Percentiles rank a stretch among this genome's conserved stretches.
These are phyloP conservation scores for Prillingera fragicola DNA, from an alignment of 1,284 basidiomycete genomes.

Conservation along the genomic window DNA sequence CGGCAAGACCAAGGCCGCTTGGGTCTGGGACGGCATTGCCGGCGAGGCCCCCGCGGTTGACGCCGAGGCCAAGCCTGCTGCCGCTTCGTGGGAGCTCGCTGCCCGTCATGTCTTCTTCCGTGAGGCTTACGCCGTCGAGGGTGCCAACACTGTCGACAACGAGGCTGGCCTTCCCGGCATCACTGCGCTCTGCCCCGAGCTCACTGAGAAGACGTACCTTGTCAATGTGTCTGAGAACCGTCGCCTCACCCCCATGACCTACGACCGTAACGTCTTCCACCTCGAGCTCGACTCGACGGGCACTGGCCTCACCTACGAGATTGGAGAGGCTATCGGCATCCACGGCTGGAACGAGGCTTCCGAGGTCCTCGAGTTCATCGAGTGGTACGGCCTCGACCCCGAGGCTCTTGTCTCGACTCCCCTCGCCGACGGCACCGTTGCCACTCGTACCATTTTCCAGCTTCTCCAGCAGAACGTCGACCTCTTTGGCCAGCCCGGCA, in stretches of 20 bases:
- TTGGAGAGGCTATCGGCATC: conserved; percentile 93
- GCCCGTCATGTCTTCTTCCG: conserved; percentile 87
- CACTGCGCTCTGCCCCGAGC: conserved; percentile 74
- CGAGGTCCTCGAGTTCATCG: conserved; percentile 84
- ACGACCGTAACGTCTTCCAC: conserved; percentile 98
- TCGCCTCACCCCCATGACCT: conserved; percentile 86
- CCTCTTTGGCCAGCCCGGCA: conserved; percentile 90
- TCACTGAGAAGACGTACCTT: conserved; percentile 84
- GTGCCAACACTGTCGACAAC: conserved; percentile 38
- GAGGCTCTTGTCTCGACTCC: conserved; percentile 73
- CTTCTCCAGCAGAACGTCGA: conserved; percentile 94
- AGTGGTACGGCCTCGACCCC: conserved; percentile 84
- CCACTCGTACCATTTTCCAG: conserved; percentile 90
- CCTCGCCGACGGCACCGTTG: conserved; percentile 50
- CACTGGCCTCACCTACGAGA: conserved; percentile 89
- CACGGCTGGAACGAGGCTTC: conserved; percentile 95
- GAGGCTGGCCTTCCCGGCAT: conserved; percentile 48
- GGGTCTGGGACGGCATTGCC: conserved; percentile 46
- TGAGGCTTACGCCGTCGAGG: conserved; percentile 58
- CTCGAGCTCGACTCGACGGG: conserved; percentile 89
- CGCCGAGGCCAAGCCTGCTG: conserved; percentile 36
- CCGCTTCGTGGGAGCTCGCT: conserved; percentile 69
- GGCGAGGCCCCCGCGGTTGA: conserved; percentile 37
- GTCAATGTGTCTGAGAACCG: conserved; percentile 91
- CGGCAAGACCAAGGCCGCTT: conserved; percentile 37